Conservation (phyloP, 164 flowering plant genomes). For the Litsea cubeba region DNA sequence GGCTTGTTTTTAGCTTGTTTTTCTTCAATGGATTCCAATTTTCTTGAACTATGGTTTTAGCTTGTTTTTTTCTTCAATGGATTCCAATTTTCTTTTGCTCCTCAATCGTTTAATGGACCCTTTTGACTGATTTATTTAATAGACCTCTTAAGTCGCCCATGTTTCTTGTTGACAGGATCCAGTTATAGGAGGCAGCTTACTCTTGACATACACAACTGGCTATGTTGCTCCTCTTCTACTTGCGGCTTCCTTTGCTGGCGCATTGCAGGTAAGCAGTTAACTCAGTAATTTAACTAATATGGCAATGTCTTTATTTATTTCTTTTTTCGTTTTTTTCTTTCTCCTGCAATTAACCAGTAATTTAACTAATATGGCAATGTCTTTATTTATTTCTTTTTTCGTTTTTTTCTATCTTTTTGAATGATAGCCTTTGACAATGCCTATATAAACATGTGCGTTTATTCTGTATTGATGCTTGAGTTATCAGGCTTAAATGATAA, state of each 20-base stretch:
- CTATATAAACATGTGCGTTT: no score
- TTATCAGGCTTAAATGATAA: not conserved
- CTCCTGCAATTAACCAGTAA: not conserved
- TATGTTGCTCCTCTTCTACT: constrained; percentile 92
- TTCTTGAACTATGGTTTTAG: not conserved
- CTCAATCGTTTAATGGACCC: not conserved
- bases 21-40: not conserved
- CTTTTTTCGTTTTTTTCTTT: not conserved
- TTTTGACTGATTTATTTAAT: constrained; percentile 2
- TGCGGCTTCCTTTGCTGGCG: constrained; percentile 98
- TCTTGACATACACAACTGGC: constrained; percentile 95
- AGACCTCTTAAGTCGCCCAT: not conserved
- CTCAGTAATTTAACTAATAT: no score
- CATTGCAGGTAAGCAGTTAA: constrained; percentile 63
- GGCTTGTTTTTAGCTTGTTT: not conserved
- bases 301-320: no score
- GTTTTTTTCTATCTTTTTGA: not conserved
- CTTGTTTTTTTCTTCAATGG: not conserved
- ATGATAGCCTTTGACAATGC: no score
- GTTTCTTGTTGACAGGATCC: constrained; percentile 62
- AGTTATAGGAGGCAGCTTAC: constrained; percentile 82
- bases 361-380: no score
- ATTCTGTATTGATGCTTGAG: not conserved
- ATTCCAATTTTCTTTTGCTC: not conserved
- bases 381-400: no score